phyloP scores from a whole-genome alignment of 2,329 filamentous ascomycete genomes.

The Helotiales sp. region DNA sequence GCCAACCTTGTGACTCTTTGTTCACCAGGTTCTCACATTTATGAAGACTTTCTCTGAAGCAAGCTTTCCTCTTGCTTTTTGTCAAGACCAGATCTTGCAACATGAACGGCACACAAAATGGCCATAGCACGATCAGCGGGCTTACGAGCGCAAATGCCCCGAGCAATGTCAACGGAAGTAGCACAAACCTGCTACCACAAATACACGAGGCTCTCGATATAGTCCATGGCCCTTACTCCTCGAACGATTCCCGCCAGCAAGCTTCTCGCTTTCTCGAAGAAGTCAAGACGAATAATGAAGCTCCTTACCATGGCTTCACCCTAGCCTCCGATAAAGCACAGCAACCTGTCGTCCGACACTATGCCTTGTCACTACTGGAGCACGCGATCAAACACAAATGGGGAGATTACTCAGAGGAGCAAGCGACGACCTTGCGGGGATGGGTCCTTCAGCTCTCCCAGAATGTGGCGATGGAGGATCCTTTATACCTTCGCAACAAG shows the following conservation, averaged over 20 bases:
- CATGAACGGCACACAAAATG: slow-evolving; percentile 28
- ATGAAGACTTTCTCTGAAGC: neutral
- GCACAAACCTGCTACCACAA: slow-evolving; percentile 54
- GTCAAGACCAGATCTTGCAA: slow-evolving; percentile 6
- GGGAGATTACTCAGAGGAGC: slow-evolving; percentile 67
- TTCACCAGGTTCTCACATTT: neutral
- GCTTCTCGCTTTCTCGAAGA: slow-evolving; percentile 85
- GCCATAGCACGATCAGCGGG: slow-evolving; percentile 5
- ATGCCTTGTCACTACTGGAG: slow-evolving; percentile 88
- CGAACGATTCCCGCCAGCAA: slow-evolving; percentile 78
- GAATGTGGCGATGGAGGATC: slow-evolving; percentile 69
- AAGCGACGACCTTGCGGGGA: slow-evolving; percentile 66
- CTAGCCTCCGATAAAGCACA: slow-evolving; percentile 76
- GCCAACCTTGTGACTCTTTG: slow-evolving; percentile 21
- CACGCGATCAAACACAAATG: slow-evolving; percentile 86
- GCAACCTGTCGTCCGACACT: slow-evolving; percentile 83
- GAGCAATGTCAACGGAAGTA: slow-evolving; percentile 38
- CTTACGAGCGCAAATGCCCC: slow-evolving; percentile 14
- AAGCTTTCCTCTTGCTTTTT: neutral
- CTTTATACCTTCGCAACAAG: slow-evolving; percentile 86
- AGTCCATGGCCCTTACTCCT: slow-evolving; percentile 79
- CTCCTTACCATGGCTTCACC: slow-evolving; percentile 80
- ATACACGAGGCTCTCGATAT: slow-evolving; percentile 85
- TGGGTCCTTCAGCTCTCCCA: slow-evolving; percentile 81
- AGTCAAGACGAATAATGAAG: slow-evolving; percentile 76